These are phyloP conservation scores for Prunus mume DNA, from an alignment of 306 rosid genomes.

Conservation along the genomic window DNA sequence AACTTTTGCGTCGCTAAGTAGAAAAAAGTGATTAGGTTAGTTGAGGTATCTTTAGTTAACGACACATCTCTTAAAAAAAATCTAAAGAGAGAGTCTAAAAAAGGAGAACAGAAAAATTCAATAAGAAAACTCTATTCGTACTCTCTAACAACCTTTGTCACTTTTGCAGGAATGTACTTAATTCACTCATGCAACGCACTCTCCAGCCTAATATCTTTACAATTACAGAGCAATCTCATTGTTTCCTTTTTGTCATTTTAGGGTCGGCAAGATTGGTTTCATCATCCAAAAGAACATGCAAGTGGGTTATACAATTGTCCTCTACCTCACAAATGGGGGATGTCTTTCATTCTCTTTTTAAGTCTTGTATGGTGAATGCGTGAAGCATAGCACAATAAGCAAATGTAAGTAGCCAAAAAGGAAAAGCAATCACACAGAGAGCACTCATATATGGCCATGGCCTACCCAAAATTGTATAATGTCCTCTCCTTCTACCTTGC, in stretches of 20 bases:
- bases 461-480: background rate
- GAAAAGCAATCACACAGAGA: background rate
- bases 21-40: background rate
- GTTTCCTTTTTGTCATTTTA: background rate
- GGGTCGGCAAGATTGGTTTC: slow-evolving; percentile 10
- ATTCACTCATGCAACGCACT: background rate
- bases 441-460: slow-evolving; percentile 2
- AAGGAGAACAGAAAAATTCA: background rate
- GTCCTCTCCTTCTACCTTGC: slow-evolving; percentile 19
- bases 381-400: background rate
- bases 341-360: background rate
- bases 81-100: background rate
- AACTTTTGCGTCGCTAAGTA: background rate
- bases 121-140: background rate
- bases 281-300: background rate
- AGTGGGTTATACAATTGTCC: slow-evolving; percentile 1
- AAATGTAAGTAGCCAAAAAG: background rate
- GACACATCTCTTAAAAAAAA: background rate
- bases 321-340: slow-evolving; percentile 1
- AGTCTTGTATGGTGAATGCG: background rate
- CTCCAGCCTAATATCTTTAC: background rate
- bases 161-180: background rate
- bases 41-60: background rate
- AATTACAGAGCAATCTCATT: background rate
- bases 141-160: background rate